Evolutionary conservation across 1,284 basidiomycete species (phyloP).

Genomic region (Ustilago loliicola): DNA sequence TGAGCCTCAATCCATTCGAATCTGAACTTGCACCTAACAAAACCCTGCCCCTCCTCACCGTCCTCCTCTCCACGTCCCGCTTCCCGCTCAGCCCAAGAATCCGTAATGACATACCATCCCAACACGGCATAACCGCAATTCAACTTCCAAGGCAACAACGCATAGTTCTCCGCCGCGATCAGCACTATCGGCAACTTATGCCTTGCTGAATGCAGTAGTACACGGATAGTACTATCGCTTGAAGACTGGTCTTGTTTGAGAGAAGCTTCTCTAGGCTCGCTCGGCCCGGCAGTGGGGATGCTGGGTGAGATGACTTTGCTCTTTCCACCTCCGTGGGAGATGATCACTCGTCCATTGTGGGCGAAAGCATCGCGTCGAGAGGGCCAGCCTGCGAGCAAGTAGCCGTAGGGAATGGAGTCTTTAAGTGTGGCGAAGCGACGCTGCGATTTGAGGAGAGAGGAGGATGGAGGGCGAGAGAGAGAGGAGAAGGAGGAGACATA

Average conservation of each 20-base stretch:
- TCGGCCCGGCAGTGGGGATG: background rate
- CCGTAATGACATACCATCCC: constrained; percentile 59
- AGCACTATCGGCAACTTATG: constrained; percentile 45
- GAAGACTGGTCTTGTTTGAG: constrained; percentile 48
- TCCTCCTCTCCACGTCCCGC: constrained; percentile 8
- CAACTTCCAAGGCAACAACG: constrained; percentile 43
- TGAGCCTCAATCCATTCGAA: constrained; percentile 55
- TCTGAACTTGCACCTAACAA: constrained; percentile 57
- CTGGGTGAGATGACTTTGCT: constrained; percentile 17
- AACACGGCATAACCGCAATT: constrained; percentile 53
- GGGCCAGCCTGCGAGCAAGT: constrained; percentile 54
- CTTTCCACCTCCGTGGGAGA: constrained; percentile 54
- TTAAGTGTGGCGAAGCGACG: constrained; percentile 6
- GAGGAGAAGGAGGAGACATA: constrained; percentile 32
- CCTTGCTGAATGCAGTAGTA: constrained; percentile 39
- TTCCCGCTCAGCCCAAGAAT: constrained; percentile 52
- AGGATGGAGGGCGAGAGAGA: constrained; percentile 20
- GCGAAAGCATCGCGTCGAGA: constrained; percentile 49
- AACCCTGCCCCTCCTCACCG: background rate
- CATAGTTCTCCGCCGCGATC: constrained; percentile 45
- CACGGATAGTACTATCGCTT: constrained; percentile 36
- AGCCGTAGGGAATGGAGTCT: constrained; percentile 47
- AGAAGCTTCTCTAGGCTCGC: constrained; percentile 16
- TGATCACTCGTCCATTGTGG: constrained; percentile 45
- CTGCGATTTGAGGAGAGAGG: background rate